These are phyloP conservation scores for Clitopilus passeckerianus DNA, from an alignment of 768 basidiomycete genomes.

Conservation along the genomic window DNA sequence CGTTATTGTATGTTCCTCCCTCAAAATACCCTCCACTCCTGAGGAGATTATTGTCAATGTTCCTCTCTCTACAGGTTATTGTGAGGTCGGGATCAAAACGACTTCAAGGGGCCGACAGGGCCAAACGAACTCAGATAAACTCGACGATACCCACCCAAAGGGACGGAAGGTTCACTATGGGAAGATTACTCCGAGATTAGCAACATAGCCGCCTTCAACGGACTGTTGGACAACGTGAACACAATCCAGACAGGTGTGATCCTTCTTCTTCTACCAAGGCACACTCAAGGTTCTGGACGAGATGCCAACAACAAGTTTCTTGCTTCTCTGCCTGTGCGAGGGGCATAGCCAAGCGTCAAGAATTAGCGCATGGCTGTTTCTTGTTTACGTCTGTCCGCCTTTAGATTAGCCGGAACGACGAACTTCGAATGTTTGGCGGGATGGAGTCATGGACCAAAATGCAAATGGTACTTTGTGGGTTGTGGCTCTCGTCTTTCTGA, in stretches of 20 bases:
- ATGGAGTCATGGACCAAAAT: neutral
- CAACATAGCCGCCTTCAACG: conserved; percentile 38
- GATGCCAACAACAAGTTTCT: conserved; percentile 18
- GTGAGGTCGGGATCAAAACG: neutral
- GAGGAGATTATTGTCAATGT: neutral
- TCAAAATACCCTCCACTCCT: neutral
- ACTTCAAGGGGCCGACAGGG: neutral
- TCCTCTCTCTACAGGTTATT: neutral
- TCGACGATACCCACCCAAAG: conserved; percentile 28
- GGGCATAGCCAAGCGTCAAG: conserved; percentile 19
- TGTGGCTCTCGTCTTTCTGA: conserved; percentile 14
- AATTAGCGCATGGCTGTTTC: conserved; percentile 23
- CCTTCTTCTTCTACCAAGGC: conserved; percentile 16
- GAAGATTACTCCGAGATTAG: conserved; percentile 32
- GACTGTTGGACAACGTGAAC: conserved; percentile 34
- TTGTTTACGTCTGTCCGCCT: conserved; percentile 28
- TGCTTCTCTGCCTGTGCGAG: conserved; percentile 2
- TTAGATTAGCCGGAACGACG: neutral
- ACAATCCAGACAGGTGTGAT: neutral
- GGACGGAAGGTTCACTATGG: conserved; percentile 34
- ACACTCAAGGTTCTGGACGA: conserved; percentile 27
- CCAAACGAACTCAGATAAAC: conserved; percentile 23
- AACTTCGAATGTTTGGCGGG: neutral
- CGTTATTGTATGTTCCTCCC: neutral
- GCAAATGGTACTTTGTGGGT: neutral